Percentiles rank a stretch among this genome's conserved stretches.
Evolutionary conservation across 179 eudicot genomes (phyloP).

Genomic region (Silene vulgaris): DNA sequence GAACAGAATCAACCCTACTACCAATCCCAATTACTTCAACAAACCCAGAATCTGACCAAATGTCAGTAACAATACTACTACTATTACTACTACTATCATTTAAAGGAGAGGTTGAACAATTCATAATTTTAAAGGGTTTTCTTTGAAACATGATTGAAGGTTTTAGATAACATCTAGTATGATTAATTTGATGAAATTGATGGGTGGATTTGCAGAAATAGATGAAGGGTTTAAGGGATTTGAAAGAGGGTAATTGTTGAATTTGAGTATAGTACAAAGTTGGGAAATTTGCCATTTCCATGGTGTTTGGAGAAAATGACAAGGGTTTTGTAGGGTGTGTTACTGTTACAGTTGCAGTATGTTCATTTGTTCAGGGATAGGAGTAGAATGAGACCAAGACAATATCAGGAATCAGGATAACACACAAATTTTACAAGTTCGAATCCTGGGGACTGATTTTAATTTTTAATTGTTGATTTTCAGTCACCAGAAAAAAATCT

Average conservation of each 20-base stretch:
- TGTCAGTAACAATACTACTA: not conserved
- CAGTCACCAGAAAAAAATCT: no score
- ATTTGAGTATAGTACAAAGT: not conserved
- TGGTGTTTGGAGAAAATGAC: not conserved
- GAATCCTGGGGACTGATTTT: no score
- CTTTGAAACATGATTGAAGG: slow-evolving; percentile 16
- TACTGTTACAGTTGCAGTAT: not conserved
- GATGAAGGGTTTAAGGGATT: slow-evolving; percentile 17
- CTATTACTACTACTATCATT: slow-evolving; percentile 20
- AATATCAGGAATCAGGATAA: no score
- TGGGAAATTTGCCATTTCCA: slow-evolving; percentile 15
- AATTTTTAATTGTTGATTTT: no score
- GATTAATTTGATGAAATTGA: not conserved
- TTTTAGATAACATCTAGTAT: not conserved
- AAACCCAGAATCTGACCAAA: slow-evolving; percentile 35
- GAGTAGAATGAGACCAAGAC: no score
- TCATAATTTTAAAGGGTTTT: slow-evolving; percentile 21
- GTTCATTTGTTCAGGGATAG: not conserved
- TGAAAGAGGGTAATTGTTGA: slow-evolving; percentile 9
- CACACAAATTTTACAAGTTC: no score
- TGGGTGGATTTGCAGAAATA: slow-evolving; percentile 17
- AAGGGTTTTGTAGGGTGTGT: not conserved
- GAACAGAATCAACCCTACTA: slow-evolving; percentile 63
- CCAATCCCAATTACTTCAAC: slow-evolving; percentile 87
- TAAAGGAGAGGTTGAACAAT: slow-evolving; percentile 14